Percentiles rank a stretch among this genome's conserved stretches.
phyloP scores from a whole-genome alignment of 495 filamentous ascomycete genomes.

The Daldinia childiae region DNA sequence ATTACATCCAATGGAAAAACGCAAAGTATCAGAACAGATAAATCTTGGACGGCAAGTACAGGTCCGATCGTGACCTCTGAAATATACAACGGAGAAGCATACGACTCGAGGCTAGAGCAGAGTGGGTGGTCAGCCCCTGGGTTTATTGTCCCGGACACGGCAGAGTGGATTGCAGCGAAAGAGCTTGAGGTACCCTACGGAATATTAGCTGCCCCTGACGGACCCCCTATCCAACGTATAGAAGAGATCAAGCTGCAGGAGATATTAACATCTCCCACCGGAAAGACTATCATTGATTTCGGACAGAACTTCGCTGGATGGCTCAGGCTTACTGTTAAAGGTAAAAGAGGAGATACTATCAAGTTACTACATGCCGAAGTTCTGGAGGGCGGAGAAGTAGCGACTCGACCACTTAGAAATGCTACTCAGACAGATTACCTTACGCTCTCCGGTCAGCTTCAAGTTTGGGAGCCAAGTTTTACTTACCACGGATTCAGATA shows the following conservation, averaged over 20 bases:
- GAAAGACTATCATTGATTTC: slow-evolving; percentile 62
- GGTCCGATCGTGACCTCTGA: slow-evolving; percentile 58
- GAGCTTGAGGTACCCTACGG: slow-evolving; percentile 39
- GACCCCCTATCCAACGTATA: slow-evolving; percentile 50
- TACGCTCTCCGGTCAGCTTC: slow-evolving; percentile 45
- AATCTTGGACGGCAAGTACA: slow-evolving; percentile 53
- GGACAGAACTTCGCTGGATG: slow-evolving; percentile 66
- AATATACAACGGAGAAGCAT: slow-evolving; percentile 65
- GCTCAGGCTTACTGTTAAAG: slow-evolving; percentile 50
- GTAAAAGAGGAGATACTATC: slow-evolving; percentile 49
- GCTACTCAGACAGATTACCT: slow-evolving; percentile 58
- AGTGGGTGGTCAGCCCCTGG: slow-evolving; percentile 34
- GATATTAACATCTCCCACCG: slow-evolving; percentile 55
- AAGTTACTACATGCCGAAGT: slow-evolving; percentile 62
- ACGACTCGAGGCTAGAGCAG: slow-evolving; percentile 51
- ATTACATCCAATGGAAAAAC: slow-evolving; percentile 34
- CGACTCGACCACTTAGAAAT: slow-evolving; percentile 57
- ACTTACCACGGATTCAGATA: slow-evolving; percentile 68
- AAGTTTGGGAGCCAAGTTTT: slow-evolving; percentile 56
- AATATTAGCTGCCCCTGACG: slow-evolving; percentile 51
- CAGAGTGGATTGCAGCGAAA: slow-evolving; percentile 39
- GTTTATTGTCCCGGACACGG: slow-evolving; percentile 40
- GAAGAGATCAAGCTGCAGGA: slow-evolving; percentile 49
- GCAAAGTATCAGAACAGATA: slow-evolving; percentile 51
- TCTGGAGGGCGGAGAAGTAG: slow-evolving; percentile 61